Conservation (phyloP, 805 yeast genomes). For the Kazachstania bromeliacearum region DNA sequence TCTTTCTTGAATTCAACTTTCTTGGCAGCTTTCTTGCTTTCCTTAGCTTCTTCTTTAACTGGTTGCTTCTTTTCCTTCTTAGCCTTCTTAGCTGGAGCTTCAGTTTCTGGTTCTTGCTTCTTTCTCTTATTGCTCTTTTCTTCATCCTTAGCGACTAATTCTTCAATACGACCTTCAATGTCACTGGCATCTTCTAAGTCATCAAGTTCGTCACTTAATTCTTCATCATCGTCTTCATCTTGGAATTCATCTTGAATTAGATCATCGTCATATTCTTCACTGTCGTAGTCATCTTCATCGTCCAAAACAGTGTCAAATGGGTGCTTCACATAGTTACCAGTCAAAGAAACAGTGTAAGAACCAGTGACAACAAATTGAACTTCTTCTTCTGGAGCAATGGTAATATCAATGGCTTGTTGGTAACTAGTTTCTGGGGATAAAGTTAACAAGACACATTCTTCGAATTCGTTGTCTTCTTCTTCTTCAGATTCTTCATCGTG, state of each 20-base stretch:
- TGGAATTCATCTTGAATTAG: constrained; percentile 46
- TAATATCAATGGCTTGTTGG: constrained; percentile 87
- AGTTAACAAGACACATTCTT: constrained; percentile 81
- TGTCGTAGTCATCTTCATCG: constrained; percentile 31
- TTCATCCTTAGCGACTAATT: constrained; percentile 56
- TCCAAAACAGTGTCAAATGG: constrained; percentile 56
- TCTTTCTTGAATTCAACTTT: constrained; percentile 84
- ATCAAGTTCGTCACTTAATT: constrained; percentile 34
- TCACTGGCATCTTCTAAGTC: constrained; percentile 61
- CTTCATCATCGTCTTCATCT: constrained; percentile 71
- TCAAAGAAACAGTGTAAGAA: constrained; percentile 82
- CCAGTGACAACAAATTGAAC: constrained; percentile 92
- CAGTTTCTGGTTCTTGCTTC: constrained; percentile 21
- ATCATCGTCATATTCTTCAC: constrained; percentile 35
- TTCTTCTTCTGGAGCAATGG: constrained; percentile 89
- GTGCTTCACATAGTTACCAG: constrained; percentile 94
- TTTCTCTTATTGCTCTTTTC: constrained; percentile 31
- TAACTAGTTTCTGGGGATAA: constrained; percentile 73
- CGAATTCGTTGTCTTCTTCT: constrained; percentile 62
- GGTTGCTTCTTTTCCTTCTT: constrained; percentile 28
- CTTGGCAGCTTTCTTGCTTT: constrained; percentile 41
- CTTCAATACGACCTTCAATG: constrained; percentile 63
- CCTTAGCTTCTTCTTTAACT: constrained; percentile 16
- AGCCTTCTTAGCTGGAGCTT: constrained; percentile 17
- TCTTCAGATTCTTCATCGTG: constrained; percentile 46